A percentile compares a stretch with the other conserved stretches of the same genome.
Conservation (phyloP, 176 grass and related monocot species). For the Oryza coarctata region DNA sequence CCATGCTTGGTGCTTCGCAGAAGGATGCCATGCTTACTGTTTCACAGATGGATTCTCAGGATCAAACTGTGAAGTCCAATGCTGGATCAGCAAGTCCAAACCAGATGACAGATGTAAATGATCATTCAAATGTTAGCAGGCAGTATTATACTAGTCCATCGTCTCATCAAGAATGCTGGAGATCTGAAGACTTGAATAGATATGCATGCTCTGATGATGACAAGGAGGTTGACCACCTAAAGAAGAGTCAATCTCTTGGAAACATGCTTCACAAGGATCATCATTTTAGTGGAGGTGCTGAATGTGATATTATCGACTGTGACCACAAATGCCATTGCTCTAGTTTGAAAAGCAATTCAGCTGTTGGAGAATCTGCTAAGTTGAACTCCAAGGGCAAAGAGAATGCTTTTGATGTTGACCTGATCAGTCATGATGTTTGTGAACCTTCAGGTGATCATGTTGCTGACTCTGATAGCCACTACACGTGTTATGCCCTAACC, state of each 20-base stretch:
- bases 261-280: constrained; percentile 54
- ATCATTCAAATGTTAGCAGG: constrained; percentile 34
- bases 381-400: constrained; percentile 8
- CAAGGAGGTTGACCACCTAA: constrained; percentile 36
- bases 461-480: constrained; percentile 26
- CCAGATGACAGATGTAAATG: constrained; percentile 38
- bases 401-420: constrained; percentile 30
- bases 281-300: constrained; percentile 30
- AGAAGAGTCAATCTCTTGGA: constrained; percentile 62
- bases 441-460: constrained; percentile 49
- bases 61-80: constrained; percentile 31
- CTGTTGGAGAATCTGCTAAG: constrained; percentile 27
- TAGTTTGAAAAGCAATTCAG: constrained; percentile 32
- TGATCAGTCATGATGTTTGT: constrained; percentile 40
- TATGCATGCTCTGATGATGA: constrained; percentile 48
- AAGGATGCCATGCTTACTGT: constrained; percentile 27
- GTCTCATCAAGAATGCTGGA: constrained; percentile 62
- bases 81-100: constrained; percentile 30
- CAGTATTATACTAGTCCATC: constrained; percentile 35
- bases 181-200: constrained; percentile 49
- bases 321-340: constrained; percentile 9
- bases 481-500: constrained; percentile 28
- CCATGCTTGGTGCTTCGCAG: constrained; percentile 31
- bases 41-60: constrained; percentile 36
- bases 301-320: constrained; percentile 24